Conservation (phyloP, 75 land plant genomes). For the Adiantum capillusveneris region DNA sequence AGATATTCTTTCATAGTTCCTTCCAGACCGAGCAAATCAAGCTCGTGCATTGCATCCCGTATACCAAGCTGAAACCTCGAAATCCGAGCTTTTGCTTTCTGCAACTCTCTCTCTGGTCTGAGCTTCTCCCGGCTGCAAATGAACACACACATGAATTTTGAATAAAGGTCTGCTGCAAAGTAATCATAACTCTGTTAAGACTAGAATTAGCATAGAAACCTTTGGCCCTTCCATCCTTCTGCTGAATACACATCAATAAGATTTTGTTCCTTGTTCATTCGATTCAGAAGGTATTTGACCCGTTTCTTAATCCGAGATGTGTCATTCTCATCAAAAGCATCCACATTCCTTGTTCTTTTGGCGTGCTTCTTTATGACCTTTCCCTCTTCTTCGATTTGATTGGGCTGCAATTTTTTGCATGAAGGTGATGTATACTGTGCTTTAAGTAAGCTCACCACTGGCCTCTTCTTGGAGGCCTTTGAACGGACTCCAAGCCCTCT, state of each 20-base stretch:
- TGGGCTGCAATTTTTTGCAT: background rate
- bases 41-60: slow-evolving; percentile 79
- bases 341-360: slow-evolving; percentile 30
- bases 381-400: slow-evolving; percentile 10
- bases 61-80: slow-evolving; percentile 76
- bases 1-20: slow-evolving; percentile 65
- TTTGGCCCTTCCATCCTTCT: slow-evolving; percentile 99
- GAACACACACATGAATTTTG: background rate
- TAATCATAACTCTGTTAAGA: too few relatives aligned
- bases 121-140: slow-evolving; percentile 81
- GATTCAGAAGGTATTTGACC: slow-evolving; percentile 68
- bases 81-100: slow-evolving; percentile 70
- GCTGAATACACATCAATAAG: slow-evolving; percentile 93
- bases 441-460: background rate
- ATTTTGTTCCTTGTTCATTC: slow-evolving; percentile 80
- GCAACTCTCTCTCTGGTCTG: slow-evolving; percentile 83
- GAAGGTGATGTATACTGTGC: background rate
- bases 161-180: background rate
- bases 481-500: background rate
- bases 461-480: background rate
- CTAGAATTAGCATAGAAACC: slow-evolving; percentile 31
- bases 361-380: slow-evolving; percentile 21
- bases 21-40: slow-evolving; percentile 63
- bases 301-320: slow-evolving; percentile 63
- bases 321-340: slow-evolving; percentile 47